phyloP scores from a whole-genome alignment of 2,329 filamentous ascomycete species.

The Cladophialophora carrionii region DNA sequence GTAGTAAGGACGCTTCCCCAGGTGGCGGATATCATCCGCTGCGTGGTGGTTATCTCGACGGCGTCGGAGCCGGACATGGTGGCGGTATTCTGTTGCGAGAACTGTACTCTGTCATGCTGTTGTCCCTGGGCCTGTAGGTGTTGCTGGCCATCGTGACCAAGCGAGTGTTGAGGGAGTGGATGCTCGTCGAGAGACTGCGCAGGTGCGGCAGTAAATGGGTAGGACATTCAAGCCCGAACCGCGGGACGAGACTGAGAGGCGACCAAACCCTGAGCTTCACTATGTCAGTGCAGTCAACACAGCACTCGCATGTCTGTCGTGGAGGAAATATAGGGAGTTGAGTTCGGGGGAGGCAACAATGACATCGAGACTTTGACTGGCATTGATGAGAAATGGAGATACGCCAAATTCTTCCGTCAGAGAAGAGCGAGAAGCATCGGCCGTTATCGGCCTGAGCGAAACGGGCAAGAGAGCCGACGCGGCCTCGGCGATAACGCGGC shows the following conservation, averaged over 20 bases:
- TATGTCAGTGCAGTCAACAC: background rate
- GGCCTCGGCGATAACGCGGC: constrained; percentile 21
- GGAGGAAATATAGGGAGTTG: constrained; percentile 9
- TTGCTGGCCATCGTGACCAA: constrained; percentile 30
- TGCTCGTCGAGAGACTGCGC: constrained; percentile 33
- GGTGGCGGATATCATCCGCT: constrained; percentile 95
- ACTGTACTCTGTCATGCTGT: constrained; percentile 39
- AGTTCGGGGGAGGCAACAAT: constrained; percentile 24
- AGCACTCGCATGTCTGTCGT: background rate
- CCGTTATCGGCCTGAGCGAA: constrained; percentile 19
- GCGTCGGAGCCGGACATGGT: constrained; percentile 30
- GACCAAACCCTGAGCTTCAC: background rate
- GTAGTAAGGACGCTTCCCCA: constrained; percentile 89
- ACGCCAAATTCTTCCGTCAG: constrained; percentile 11
- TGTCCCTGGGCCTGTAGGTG: constrained; percentile 29
- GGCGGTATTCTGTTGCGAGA: constrained; percentile 30
- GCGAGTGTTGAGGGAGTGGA: constrained; percentile 25
- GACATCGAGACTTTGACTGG: constrained; percentile 23
- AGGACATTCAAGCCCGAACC: constrained; percentile 35
- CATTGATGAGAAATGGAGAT: constrained; percentile 23
- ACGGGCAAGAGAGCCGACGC: constrained; percentile 10
- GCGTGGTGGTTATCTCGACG: constrained; percentile 70
- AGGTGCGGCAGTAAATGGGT: constrained; percentile 30
- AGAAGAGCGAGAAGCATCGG: constrained; percentile 10
- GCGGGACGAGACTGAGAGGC: background rate